Base-by-base conservation (phyloP, 805 yeast species). In the Pichia cabralensis region DNA sequence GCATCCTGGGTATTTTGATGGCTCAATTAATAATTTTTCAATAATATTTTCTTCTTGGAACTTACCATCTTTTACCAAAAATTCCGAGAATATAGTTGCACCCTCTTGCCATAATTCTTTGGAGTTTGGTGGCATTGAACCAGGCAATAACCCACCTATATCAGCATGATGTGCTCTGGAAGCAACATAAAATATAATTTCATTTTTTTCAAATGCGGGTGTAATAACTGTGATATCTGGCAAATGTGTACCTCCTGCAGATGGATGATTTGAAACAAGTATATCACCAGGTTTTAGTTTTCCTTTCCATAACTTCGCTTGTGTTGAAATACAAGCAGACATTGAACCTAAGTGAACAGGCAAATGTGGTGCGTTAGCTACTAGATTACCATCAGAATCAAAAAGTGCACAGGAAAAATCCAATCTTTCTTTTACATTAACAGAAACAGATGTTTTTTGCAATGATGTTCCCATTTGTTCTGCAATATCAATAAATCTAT, bases 101-200 rank as follows among this genome's bases (percentile, higher is more conserved):
- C 96, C 97, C 58, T 88, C 96, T 51, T 88, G 88, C 65, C 75
- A 80, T 26, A 89, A 60, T 39, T 76, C 76, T 48, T 77, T 83
- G 2, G 96, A 84, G 50, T 80, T 76, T 8, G 96, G 95, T 12
- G 96, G 96, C 86, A 88, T 85, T 0, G 94, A 80, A 1, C 96
- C 96, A 1, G 96, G 95, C 23, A 84, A 60, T 38, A 80, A 73
- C 11, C 95, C 94, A 13, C 97, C 96, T 50, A 89, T 88, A 56
- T 88, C 97, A 6, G 96, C 88, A 59, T 89, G 97, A 58, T 88
- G 97, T 2, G 96, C 96, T 44, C 97, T 67, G 0, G 95, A 79
- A 1, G 96, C 97, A 11, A 84, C 86, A 65, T 84, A 88, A 54
- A 88, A 88, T 19, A 85, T 71, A 23, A 84, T 67, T 34, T 62